Conservation (phyloP, 2,329 filamentous ascomycete genomes). For the Aspergillus cejpii region DNA sequence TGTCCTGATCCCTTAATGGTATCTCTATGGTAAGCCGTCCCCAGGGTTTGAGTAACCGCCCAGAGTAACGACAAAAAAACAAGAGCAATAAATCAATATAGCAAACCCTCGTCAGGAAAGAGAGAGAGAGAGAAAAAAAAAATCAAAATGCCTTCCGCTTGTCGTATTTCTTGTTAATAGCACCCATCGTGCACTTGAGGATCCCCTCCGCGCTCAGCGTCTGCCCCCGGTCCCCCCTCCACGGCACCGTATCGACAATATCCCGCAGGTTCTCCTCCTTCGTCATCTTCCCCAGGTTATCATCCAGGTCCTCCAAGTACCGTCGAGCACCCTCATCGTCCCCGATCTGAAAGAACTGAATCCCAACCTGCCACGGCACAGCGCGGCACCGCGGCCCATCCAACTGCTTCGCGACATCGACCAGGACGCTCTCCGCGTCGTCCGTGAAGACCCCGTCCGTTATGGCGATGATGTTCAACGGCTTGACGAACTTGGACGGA, state of each 20-base stretch:
- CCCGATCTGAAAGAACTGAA: conserved; percentile 96
- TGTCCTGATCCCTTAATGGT: not conserved
- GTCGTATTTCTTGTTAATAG: conserved; percentile 63
- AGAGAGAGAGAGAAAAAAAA: conserved; percentile 5
- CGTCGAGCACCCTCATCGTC: conserved; percentile 58
- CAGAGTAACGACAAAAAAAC: not conserved
- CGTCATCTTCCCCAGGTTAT: conserved; percentile 55
- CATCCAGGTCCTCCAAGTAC: conserved; percentile 67
- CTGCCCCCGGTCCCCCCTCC: conserved; percentile 46
- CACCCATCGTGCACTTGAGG: conserved; percentile 74
- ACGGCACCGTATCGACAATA: conserved; percentile 87
- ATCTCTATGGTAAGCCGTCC: not conserved
- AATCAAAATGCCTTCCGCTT: conserved; percentile 26
- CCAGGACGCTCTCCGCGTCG: conserved; percentile 65
- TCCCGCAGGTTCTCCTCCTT: conserved; percentile 54
- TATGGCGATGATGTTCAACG: conserved; percentile 85
- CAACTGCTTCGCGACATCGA: conserved; percentile 61
- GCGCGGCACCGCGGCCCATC: conserved; percentile 42
- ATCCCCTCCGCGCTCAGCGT: conserved; percentile 62
- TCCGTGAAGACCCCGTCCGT: conserved; percentile 81
- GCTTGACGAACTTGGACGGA: conserved; percentile 50
- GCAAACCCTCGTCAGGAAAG: conserved; percentile 6
- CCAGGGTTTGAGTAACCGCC: not conserved
- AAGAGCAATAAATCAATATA: not conserved
- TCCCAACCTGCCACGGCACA: conserved; percentile 74